These are phyloP conservation scores for Diutina rugosa DNA, from an alignment of 1,139 yeast species.

Conservation along the genomic window DNA sequence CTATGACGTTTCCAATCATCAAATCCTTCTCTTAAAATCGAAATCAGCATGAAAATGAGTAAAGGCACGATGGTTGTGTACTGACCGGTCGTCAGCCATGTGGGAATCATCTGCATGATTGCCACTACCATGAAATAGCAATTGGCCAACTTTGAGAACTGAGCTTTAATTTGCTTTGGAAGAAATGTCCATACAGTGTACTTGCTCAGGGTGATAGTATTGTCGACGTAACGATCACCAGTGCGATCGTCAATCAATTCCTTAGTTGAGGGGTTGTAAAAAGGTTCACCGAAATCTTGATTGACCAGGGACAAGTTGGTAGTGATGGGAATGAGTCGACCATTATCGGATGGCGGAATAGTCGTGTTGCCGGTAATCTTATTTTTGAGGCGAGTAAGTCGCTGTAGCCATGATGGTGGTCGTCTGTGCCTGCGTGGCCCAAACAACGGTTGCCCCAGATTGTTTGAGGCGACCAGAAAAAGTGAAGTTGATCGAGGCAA, in stretches of 20 bases:
- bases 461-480: not conserved
- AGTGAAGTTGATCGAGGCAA: not conserved
- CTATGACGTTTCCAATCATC: constrained; percentile 86
- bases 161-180: constrained; percentile 82
- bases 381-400: not conserved
- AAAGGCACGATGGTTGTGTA: constrained; percentile 88
- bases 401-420: not conserved
- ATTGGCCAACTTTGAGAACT: constrained; percentile 86
- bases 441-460: not conserved
- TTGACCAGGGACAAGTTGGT: not conserved
- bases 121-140: constrained; percentile 78
- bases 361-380: not conserved
- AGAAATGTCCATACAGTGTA: constrained; percentile 71
- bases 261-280: not conserved
- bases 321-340: not conserved
- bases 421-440: not conserved
- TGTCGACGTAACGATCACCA: constrained; percentile 48
- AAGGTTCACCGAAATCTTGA: not conserved
- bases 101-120: constrained; percentile 88
- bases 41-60: constrained; percentile 74
- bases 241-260: constrained; percentile 49
- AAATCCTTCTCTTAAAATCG: constrained; percentile 85
- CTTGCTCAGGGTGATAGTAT: constrained; percentile 74
- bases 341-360: not conserved
- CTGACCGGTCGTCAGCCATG: constrained; percentile 97